Conservation (phyloP, 2,329 filamentous ascomycete species). For the Bipolaris oryzae region DNA sequence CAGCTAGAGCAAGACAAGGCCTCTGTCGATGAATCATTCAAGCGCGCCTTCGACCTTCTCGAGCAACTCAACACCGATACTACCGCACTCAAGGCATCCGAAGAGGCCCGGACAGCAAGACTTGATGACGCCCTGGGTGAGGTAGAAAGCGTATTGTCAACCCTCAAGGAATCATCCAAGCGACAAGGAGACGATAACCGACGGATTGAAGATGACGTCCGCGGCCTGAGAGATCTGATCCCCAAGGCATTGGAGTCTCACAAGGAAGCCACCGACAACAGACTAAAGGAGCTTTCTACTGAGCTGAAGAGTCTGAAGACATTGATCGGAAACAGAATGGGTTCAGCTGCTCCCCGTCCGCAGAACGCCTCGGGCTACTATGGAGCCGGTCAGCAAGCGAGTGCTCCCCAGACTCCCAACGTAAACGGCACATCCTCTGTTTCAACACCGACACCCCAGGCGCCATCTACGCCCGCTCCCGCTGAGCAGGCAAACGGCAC, state of each 20-base stretch:
- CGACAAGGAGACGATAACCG: slow-evolving; percentile 87
- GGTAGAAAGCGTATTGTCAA: slow-evolving; percentile 79
- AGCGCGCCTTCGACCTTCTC: slow-evolving; percentile 86
- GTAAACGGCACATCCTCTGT: slow-evolving; percentile 35
- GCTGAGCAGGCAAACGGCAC: slow-evolving; percentile 31
- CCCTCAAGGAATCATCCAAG: slow-evolving; percentile 80
- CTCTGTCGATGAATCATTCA: slow-evolving; percentile 89
- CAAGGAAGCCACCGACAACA: slow-evolving; percentile 79
- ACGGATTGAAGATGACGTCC: slow-evolving; percentile 84
- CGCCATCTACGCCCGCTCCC: slow-evolving; percentile 22
- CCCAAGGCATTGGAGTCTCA: slow-evolving; percentile 88
- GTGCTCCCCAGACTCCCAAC: slow-evolving; percentile 28
- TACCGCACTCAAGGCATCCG: slow-evolving; percentile 81
- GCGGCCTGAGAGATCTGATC: slow-evolving; percentile 79
- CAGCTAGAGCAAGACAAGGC: slow-evolving; percentile 95
- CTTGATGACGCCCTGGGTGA: slow-evolving; percentile 82
- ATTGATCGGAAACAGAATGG: slow-evolving; percentile 71
- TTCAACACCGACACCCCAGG: slow-evolving; percentile 24
- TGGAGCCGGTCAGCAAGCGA: slow-evolving; percentile 27
- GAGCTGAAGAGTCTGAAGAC: slow-evolving; percentile 94
- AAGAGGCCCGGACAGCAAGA: slow-evolving; percentile 81
- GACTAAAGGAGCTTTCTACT: slow-evolving; percentile 81
- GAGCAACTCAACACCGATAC: slow-evolving; percentile 94
- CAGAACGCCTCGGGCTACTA: slow-evolving; percentile 35
- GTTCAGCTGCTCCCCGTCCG: slow-evolving; percentile 38